Conservation (phyloP, 352 stramenopile species). For the Globisporangium abappressorium region DNA sequence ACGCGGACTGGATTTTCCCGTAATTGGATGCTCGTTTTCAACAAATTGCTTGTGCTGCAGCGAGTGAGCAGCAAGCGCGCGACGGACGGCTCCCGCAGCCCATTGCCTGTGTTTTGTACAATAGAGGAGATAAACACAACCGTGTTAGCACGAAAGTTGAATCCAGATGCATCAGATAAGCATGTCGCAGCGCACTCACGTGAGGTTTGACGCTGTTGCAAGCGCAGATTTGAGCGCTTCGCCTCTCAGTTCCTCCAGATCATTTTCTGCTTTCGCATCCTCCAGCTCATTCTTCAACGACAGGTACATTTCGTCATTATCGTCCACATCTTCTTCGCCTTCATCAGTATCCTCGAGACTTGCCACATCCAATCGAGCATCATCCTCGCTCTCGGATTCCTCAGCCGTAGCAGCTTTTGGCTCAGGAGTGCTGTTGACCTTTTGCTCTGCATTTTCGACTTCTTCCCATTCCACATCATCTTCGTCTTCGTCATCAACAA, state of each 20-base stretch:
- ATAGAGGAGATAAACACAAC: not conserved
- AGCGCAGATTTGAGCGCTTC: conserved; percentile 79
- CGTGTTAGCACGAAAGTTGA: not conserved
- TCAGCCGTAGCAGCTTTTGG: not conserved
- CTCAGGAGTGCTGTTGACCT: not conserved
- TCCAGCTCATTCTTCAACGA: conserved; percentile 69
- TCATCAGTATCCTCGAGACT: conserved; percentile 15
- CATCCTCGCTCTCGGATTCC: conserved; percentile 2
- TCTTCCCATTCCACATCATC: conserved; percentile 58
- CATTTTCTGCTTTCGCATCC: conserved; percentile 63
- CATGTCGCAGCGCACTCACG: conserved; percentile 27
- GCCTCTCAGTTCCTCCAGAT: conserved; percentile 55
- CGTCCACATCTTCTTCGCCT: conserved; percentile 12
- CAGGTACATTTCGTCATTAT: conserved; percentile 44
- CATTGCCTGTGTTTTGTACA: conserved; percentile 52
- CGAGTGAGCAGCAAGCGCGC: conserved; percentile 65
- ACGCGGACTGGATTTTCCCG: conserved; percentile 1
- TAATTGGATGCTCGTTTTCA: conserved; percentile 10
- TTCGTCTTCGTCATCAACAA: conserved; percentile 23
- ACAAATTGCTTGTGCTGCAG: conserved; percentile 31
- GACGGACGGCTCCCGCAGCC: conserved; percentile 72
- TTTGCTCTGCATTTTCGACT: conserved; percentile 8
- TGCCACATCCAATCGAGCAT: not conserved
- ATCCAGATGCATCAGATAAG: not conserved
- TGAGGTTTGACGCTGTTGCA: conserved; percentile 80